Base-by-base conservation (phyloP, 2,329 filamentous ascomycete genomes). In the Nemania abortiva region DNA sequence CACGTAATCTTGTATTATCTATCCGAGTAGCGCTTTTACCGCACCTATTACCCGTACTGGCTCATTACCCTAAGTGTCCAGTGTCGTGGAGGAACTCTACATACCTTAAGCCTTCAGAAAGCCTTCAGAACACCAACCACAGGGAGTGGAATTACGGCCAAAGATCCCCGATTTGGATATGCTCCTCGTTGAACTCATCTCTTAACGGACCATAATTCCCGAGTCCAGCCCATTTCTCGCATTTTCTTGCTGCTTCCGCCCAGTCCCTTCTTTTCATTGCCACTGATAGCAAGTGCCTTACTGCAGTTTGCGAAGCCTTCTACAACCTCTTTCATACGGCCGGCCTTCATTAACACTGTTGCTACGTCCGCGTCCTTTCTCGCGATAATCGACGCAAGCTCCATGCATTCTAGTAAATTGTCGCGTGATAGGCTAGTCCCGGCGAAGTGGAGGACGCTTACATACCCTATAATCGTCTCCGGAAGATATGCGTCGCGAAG, bases 401-500 rank as follows among this genome's bases (percentile, higher is more conserved):
- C 93, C 92, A 99, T 95, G 75, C 91, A 92, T 77, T 95, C 90
- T 29, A 96, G 86, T 20, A 97, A 85, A 72, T 91, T 88, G 67
- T 95, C 92, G 52, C 94, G 90, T 54, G 90, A 91, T 52, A 97
- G 83, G 57, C 89, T 86, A 55, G 89, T 90, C 3, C 93, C 94
- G 0, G 92, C 91, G 76, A 92, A 92, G 78, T 97, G 92, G 58
- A 98, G 84, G 1, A 92, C 90, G 75, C 88, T 91, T 77, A 96
- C 89, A 79, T 96, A 98, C 2, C 92, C 93, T 58, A 99, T 86
- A 50, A 97, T 85, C 20, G 93, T 88, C 78, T 98, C 94, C 1
- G 96, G 95, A 2, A 99, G 85, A 80, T 97, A 98, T 0, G 89
- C 88, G 63, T 89, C 87, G 72, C 94, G 90, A 60, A 98, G 88